Evolutionary conservation across 257 asterid species (phyloP).

Genomic region (Ajuga chamaepitys): DNA sequence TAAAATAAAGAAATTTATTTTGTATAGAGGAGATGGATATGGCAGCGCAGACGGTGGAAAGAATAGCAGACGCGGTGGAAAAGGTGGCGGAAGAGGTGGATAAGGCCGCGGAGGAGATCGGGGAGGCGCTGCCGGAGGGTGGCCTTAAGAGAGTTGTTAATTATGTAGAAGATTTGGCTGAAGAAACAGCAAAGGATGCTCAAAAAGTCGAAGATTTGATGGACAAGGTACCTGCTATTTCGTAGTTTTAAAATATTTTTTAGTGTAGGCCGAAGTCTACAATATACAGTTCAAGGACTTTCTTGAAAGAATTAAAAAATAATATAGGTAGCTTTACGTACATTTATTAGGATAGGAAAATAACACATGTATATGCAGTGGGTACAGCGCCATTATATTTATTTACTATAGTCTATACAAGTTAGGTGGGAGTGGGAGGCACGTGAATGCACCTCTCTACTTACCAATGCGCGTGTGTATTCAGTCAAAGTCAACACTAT

Average conservation of each 20-base stretch:
- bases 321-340: not conserved
- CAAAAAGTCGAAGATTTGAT: conserved; percentile 30
- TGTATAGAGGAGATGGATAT: conserved; percentile 21
- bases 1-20: too few relatives aligned
- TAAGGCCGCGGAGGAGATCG: conserved; percentile 23
- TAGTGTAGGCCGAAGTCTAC: too few relatives aligned
- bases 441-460: too few relatives aligned
- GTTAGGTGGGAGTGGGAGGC: too few relatives aligned
- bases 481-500: too few relatives aligned
- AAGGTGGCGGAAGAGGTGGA: conserved; percentile 23
- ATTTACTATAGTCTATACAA: too few relatives aligned
- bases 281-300: too few relatives aligned
- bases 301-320: not conserved
- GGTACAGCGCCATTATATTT: too few relatives aligned
- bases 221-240: conserved; percentile 27
- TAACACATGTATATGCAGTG: not conserved
- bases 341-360: not conserved
- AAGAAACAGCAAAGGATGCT: conserved; percentile 34
- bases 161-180: conserved; percentile 27
- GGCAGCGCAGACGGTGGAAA: conserved; percentile 26
- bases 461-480: too few relatives aligned
- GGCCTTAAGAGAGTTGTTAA: conserved; percentile 17
- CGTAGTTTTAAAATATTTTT: not conserved
- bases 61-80: conserved; percentile 18
- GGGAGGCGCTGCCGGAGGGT: conserved; percentile 29